Evolutionary conservation across 441 rosid species (phyloP), one percentile per base, ranked within the genome.

Genomic region (Breynia disticha): DNA sequence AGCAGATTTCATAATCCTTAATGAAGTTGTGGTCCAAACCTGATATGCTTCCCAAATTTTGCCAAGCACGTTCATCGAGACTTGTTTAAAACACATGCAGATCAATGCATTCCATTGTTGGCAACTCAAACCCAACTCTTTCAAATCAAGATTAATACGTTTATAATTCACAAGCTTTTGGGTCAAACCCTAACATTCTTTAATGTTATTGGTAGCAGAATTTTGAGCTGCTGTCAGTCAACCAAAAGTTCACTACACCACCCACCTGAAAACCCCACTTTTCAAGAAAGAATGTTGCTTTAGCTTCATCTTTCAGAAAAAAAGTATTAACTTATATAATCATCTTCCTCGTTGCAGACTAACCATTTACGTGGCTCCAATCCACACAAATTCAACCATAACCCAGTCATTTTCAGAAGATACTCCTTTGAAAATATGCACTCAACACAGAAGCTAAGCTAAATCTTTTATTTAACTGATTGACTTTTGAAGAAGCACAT

Each of bases 401-500:
- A 5, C 12, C 4, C 15, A 19, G 55, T 58, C 55, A 11, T 42
- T 43, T 7, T 50, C 56, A 50, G 16, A 5, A 22, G 63, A 59
- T 59, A 13, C 55, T 35, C 47, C 5, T 50, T 18, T 42, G 55
- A 15, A 59, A 22, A 15, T 41, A 11, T 11, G 44, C 13, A 1
- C 13, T 15, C 44, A 0, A 11, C 13, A n/a, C 44, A 3, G 44
- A 11, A 11, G 44, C 44, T 15, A 15, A 41, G 35, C 35, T 1
- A 13, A 41, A 11, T 18, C 41, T 32, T 20, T 41, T 50, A 11
- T 20, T 43, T 42, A 24, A 46, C 47, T 52, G 53, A 53, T 60
- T 19, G 46, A 52, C 51, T 19, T 28, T 60, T 7, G 17, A 32
- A 52, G 44, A 56, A 52, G 32, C 64, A 44, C 57, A 17, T 52